phyloP scores from a whole-genome alignment of 108 stramenopile species.

The Skeletonema potamos region DNA sequence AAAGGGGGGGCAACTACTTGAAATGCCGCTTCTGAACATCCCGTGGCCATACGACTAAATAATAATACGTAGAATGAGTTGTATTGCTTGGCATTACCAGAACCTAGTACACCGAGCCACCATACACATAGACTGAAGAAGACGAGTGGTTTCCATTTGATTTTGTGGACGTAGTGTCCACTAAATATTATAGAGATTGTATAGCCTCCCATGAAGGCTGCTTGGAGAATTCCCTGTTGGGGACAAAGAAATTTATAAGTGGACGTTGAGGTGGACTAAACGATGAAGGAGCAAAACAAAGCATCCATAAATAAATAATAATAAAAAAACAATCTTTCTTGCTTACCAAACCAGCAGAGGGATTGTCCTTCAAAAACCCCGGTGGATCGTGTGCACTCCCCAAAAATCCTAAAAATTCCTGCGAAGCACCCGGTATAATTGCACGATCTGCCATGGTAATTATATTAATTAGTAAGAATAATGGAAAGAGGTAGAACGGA shows the following conservation, averaged over 20 bases:
- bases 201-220: slow-evolving; percentile 49
- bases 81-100: slow-evolving; percentile 23
- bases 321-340: slow-evolving; percentile 3
- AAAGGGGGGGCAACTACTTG: slow-evolving; percentile 46
- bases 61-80: slow-evolving; percentile 42
- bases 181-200: slow-evolving; percentile 24
- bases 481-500: slow-evolving; percentile 45
- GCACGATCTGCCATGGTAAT: slow-evolving; percentile 47
- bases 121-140: slow-evolving; percentile 30
- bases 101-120: slow-evolving; percentile 44
- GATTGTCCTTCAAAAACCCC: slow-evolving; percentile 26
- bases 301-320: background rate
- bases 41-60: slow-evolving; percentile 44
- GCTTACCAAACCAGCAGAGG: slow-evolving; percentile 40
- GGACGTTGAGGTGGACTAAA: background rate
- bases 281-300: too few species aligned
- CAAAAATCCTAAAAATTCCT: slow-evolving; percentile 44
- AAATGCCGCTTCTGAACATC: slow-evolving; percentile 45
- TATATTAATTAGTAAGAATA: slow-evolving; percentile 38
- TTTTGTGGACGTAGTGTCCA: slow-evolving; percentile 44
- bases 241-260: background rate
- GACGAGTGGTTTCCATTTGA: slow-evolving; percentile 47
- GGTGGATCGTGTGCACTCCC: slow-evolving; percentile 28
- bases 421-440: slow-evolving; percentile 46
- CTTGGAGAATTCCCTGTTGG: slow-evolving; percentile 1